Evolutionary conservation across 176 grass and related monocot species (phyloP).

Genomic region (Juncus inflexus): DNA sequence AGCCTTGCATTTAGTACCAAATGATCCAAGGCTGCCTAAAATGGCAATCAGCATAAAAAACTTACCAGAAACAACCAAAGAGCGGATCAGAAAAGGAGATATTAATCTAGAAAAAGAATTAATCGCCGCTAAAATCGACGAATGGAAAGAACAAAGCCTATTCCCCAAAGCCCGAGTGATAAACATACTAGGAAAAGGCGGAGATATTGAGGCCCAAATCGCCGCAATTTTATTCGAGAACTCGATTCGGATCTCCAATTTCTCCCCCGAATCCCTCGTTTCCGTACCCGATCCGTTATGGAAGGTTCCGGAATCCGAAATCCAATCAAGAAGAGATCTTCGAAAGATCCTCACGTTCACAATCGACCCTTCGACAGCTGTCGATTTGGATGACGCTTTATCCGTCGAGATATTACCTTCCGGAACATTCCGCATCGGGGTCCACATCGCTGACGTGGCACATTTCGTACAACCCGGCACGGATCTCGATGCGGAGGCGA

Average conservation of each 20-base stretch:
- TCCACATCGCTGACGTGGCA: conserved; percentile 93
- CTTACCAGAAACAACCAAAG: conserved; percentile 53
- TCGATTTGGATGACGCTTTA: conserved; percentile 89
- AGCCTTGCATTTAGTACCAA: conserved; percentile 48
- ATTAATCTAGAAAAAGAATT: conserved; percentile 51
- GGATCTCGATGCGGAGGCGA: conserved; percentile 76
- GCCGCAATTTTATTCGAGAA: conserved; percentile 90
- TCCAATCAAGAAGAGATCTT: conserved; percentile 66
- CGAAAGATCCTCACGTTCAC: conserved; percentile 69
- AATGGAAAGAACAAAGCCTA: conserved; percentile 70
- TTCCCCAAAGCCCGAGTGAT: conserved; percentile 58
- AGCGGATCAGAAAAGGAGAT: conserved; percentile 55
- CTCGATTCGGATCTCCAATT: conserved; percentile 49
- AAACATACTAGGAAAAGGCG: conserved; percentile 59
- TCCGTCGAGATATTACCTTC: conserved; percentile 62
- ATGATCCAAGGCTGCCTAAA: conserved; percentile 70
- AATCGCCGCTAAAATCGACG: conserved; percentile 70
- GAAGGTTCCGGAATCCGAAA: conserved; percentile 65
- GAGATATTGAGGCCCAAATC: conserved; percentile 73
- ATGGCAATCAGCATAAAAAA: conserved; percentile 53
- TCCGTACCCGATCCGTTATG: conserved; percentile 55
- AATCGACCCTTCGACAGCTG: conserved; percentile 74
- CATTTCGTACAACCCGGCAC: conserved; percentile 84
- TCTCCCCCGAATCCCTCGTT: conserved; percentile 51
- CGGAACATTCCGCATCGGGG: conserved; percentile 66